Evolutionary conservation across 129 eudicot genomes (phyloP).

Genomic region (Ambrosia trifida): DNA sequence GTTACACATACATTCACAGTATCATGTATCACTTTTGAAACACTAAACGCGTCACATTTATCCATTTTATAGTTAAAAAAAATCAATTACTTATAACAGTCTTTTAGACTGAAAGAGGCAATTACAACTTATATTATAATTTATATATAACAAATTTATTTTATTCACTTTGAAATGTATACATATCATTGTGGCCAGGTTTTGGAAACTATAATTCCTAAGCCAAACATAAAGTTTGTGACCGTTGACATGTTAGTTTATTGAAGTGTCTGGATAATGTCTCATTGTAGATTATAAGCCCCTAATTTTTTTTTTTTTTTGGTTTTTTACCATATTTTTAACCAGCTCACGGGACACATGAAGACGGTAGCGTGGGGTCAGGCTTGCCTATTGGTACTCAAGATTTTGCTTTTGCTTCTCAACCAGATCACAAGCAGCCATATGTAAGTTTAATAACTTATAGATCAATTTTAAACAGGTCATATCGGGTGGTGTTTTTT

Average conservation of each 20-base stretch:
- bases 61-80: too few relatives aligned
- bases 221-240: neutral
- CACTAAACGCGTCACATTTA: too few relatives aligned
- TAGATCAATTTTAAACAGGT: neutral
- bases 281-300: neutral
- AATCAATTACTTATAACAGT: too few relatives aligned
- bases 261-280: neutral
- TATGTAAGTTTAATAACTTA: conserved; percentile 37
- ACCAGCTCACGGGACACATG: conserved; percentile 42
- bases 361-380: conserved; percentile 44
- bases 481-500: neutral
- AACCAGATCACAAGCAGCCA: conserved; percentile 39
- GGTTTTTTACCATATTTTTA: neutral
- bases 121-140: too few relatives aligned
- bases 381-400: conserved; percentile 37
- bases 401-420: conserved; percentile 39
- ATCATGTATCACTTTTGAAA: too few relatives aligned
- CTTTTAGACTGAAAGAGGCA: too few relatives aligned
- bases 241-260: neutral
- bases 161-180: too few relatives aligned
- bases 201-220: neutral
- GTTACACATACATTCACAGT: neutral
- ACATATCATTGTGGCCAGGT: too few relatives aligned
- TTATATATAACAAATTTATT: too few relatives aligned
- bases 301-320: neutral